These are phyloP conservation scores for Calophaca sinica DNA, from an alignment of 306 rosid genomes.

Conservation along the genomic window DNA sequence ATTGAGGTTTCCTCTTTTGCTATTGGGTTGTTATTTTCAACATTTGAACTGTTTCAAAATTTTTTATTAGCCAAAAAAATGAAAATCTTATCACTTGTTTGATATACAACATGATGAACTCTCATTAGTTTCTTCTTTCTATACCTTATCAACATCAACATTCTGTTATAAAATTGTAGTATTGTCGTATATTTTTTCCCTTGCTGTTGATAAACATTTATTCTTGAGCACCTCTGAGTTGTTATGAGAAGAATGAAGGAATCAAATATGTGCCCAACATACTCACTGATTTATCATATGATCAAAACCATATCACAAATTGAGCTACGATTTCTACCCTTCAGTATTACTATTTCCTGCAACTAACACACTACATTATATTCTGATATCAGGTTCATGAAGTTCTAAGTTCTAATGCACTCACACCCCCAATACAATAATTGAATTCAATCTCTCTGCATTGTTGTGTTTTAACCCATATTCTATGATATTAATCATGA, in stretches of 20 bases:
- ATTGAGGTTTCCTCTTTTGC: background rate
- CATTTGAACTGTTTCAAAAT: background rate
- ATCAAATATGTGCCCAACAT: constrained; percentile 19
- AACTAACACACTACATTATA: background rate
- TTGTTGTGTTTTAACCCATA: constrained; percentile 24
- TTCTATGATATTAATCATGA: constrained; percentile 21
- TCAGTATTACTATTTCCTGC: constrained; percentile 27
- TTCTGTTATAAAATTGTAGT: background rate
- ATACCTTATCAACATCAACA: constrained; percentile 24
- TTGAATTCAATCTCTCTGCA: background rate
- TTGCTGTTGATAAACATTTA: background rate
- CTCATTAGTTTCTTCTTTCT: background rate
- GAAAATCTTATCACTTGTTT: background rate
- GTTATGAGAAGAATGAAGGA: constrained; percentile 11
- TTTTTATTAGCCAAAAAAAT: too few species aligned
- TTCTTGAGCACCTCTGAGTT: constrained; percentile 19
- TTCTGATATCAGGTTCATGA: constrained; percentile 12
- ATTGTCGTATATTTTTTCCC: background rate
- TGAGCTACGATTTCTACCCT: background rate
- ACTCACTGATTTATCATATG: background rate
- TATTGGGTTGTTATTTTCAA: background rate
- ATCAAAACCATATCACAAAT: background rate
- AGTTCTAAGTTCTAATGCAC: background rate
- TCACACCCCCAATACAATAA: background rate
- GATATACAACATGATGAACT: background rate